Conservation (phyloP, 331 rosid species). For the Acacia concinna region DNA sequence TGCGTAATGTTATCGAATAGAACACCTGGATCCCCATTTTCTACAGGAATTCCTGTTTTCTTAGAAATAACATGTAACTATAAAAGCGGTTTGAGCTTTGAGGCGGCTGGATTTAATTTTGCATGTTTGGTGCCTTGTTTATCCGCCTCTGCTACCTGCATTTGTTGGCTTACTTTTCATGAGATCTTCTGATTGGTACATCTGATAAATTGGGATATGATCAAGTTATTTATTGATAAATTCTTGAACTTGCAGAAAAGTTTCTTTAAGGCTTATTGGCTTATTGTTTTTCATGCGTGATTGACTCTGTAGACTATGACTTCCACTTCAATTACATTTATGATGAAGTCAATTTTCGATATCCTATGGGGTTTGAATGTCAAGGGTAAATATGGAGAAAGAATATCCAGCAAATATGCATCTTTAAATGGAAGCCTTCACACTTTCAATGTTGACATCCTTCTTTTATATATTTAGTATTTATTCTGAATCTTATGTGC, state of each 20-base stretch:
- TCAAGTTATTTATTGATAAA: not conserved
- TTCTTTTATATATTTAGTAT: not conserved
- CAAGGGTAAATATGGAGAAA: not conserved
- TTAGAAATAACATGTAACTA: not conserved
- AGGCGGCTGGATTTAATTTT: not conserved
- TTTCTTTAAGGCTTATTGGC: constrained; percentile 9
- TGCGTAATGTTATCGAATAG: not conserved
- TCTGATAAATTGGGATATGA: not conserved
- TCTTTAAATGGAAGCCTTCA: not conserved
- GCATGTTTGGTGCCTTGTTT: not conserved
- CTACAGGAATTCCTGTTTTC: not conserved
- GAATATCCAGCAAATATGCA: not conserved
- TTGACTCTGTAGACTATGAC: not conserved
- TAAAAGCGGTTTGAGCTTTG: not conserved
- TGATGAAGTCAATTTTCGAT: constrained; percentile 1
- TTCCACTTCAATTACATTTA: not conserved
- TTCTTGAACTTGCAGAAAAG: not conserved
- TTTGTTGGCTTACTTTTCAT: not conserved
- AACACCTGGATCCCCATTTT: not conserved
- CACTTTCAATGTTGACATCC: constrained; percentile 1
- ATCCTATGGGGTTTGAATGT: not conserved
- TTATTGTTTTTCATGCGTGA: not conserved
- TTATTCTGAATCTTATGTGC: constrained; percentile 29
- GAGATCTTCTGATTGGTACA: not conserved
- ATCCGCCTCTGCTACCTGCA: not conserved